Conservation (phyloP, 2,329 filamentous ascomycete genomes). For the Ceratocystis albifundus region DNA sequence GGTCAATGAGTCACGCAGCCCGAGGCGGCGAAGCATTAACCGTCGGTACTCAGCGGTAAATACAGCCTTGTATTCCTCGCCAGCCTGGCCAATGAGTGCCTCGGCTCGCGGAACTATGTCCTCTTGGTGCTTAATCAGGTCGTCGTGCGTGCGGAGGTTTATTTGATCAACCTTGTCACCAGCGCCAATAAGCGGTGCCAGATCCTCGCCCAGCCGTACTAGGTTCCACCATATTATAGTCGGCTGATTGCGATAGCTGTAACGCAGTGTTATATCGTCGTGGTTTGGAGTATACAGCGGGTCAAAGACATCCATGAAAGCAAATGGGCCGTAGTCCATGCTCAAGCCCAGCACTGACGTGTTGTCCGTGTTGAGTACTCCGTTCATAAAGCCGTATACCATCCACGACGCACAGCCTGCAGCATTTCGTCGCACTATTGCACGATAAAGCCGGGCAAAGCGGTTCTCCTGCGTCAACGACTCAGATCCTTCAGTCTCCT, state of each 20-base stretch:
- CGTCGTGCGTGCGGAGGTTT: constrained; percentile 39
- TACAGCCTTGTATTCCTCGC: constrained; percentile 78
- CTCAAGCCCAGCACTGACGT: constrained; percentile 81
- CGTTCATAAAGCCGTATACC: constrained; percentile 98
- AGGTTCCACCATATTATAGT: constrained; percentile 99
- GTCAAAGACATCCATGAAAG: constrained; percentile 95
- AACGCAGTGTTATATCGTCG: constrained; percentile 77
- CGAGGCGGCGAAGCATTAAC: constrained; percentile 69
- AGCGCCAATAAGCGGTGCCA: constrained; percentile 79
- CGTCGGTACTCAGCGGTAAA: constrained; percentile 85
- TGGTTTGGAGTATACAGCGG: constrained; percentile 93
- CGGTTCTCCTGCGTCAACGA: constrained; percentile 63
- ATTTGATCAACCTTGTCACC: constrained; percentile 60
- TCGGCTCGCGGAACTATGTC: constrained; percentile 66
- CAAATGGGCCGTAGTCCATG: constrained; percentile 92
- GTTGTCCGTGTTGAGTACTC: constrained; percentile 95
- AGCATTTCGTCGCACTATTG: constrained; percentile 76
- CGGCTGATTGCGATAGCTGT: constrained; percentile 87
- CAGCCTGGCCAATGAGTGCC: constrained; percentile 64
- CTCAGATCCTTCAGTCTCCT: constrained; percentile 53
- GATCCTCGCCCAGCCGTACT: constrained; percentile 74
- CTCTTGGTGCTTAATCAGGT: constrained; percentile 36
- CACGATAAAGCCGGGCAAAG: constrained; percentile 75
- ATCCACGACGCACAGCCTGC: constrained; percentile 87
- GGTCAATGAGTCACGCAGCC: constrained; percentile 52